Percentiles rank a stretch among this genome's conserved stretches.
These are phyloP conservation scores for Pythium volutum DNA, from an alignment of 352 stramenopile genomes.

Conservation along the genomic window DNA sequence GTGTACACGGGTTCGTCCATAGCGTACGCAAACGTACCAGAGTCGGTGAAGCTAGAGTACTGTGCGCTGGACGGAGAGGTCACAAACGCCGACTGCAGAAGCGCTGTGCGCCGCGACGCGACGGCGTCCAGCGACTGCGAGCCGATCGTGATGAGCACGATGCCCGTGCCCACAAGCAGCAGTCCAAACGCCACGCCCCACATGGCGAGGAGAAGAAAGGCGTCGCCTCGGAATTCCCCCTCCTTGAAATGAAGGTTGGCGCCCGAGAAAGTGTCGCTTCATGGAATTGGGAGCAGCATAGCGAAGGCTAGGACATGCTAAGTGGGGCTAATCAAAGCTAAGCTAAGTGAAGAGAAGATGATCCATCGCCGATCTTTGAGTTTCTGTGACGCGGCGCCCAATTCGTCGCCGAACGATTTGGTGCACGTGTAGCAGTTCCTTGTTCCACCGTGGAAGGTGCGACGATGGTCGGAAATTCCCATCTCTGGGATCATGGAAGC, in stretches of 20 bases:
- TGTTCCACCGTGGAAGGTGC: no score
- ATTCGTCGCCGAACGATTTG: no score
- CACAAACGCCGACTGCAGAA: constrained; percentile 5
- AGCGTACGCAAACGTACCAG: constrained; percentile 32
- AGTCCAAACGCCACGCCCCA: constrained; percentile 25
- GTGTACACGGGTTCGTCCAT: constrained; percentile 52
- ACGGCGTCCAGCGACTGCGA: constrained; percentile 29
- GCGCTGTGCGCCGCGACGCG: constrained; percentile 1
- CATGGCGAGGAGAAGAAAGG: constrained; percentile 15
- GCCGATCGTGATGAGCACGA: constrained; percentile 26
- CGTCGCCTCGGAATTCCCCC: background rate
- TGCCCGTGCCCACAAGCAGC: constrained; percentile 22
- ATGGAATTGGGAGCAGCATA: no score
- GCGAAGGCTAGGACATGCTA: background rate
- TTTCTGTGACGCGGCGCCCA: no score
- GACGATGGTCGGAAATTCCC: no score
- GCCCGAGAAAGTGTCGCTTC: background rate
- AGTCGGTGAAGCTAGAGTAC: constrained; percentile 23
- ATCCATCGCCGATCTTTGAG: no score
- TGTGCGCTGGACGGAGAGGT: background rate
- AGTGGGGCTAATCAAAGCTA: background rate
- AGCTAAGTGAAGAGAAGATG: background rate
- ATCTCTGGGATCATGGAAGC: no score
- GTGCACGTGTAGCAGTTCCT: no score
- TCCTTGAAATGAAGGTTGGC: constrained; percentile 1